Evolutionary conservation across 2,329 filamentous ascomycete genomes (phyloP).

Genomic region (Diatrype stigma): DNA sequence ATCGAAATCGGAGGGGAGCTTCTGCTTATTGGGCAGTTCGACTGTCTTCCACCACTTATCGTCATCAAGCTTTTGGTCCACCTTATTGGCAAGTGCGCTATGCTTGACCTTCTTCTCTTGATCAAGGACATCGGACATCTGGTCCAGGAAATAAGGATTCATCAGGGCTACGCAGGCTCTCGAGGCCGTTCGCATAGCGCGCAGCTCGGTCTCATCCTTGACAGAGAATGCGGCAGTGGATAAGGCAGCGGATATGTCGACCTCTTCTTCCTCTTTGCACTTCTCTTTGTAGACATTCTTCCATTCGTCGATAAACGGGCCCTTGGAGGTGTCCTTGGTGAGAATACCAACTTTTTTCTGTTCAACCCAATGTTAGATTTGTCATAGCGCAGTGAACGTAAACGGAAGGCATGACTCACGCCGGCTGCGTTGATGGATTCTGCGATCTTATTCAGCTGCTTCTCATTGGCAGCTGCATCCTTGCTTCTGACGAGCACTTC

Average conservation of each 20-base stretch:
- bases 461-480: slow-evolving; percentile 85
- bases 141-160: slow-evolving; percentile 94
- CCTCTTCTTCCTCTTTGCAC: slow-evolving; percentile 81
- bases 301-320: slow-evolving; percentile 95
- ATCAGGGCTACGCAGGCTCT: slow-evolving; percentile 92
- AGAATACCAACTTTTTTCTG: slow-evolving; percentile 88
- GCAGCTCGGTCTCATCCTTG: slow-evolving; percentile 92
- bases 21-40: slow-evolving; percentile 64
- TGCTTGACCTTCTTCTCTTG: slow-evolving; percentile 97
- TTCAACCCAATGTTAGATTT: slow-evolving; percentile 1
- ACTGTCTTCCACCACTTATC: slow-evolving; percentile 86
- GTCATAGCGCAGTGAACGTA: slow-evolving; percentile 4
- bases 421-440: slow-evolving; percentile 85
- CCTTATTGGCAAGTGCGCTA: slow-evolving; percentile 76
- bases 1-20: slow-evolving; percentile 84
- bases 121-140: slow-evolving; percentile 95
- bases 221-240: slow-evolving; percentile 81
- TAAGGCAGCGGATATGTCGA: slow-evolving; percentile 78
- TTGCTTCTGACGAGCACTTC: slow-evolving; percentile 91
- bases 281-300: slow-evolving; percentile 75
- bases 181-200: slow-evolving; percentile 89
- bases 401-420: slow-evolving; percentile 47
- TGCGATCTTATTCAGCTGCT: slow-evolving; percentile 78
- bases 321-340: slow-evolving; percentile 76
- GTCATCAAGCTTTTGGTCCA: slow-evolving; percentile 89